Base-by-base conservation (phyloP, 2,329 filamentous ascomycete genomes). In the Colletotrichum sansevieriae region DNA sequence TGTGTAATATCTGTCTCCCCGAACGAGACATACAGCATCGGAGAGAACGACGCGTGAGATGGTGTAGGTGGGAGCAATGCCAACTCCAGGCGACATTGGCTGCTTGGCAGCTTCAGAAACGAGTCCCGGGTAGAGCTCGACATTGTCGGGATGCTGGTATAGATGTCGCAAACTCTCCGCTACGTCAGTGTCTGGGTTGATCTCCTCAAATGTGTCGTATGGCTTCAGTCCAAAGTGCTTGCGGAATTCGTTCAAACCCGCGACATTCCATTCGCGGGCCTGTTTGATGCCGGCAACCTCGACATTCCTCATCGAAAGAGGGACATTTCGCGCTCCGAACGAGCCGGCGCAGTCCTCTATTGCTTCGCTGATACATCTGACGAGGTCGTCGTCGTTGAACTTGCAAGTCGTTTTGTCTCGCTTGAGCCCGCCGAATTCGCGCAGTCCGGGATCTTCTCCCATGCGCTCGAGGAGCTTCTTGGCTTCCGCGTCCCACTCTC, bases 211-310 rank as follows among this genome's bases (percentile, higher is more conserved):
- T 0, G 84, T 91, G 22, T 90, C 88, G 75, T 97, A 91, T 0
- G 88, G 87, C 79, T 92, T 92, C 6, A 97, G 83, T 2, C 90
- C 89, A 73, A 95, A 95, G 80, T 94, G 92, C 76, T 92, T 90
- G 60, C 93, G 87, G 83, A 96, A 97, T 81, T 96, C 93, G 75
- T 97, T 97, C 70, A 97, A 83, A 0, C 91, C 90, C 0, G 91
- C 91, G 9, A 94, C 80, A 70, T 94, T 91, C 93, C 93, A 97
- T 63, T 87, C 85, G 52, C 93, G 86, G 3, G 91, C 88, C 70
- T 94, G 92, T 55, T 93, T 84, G 65, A 97, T 96, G 49, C 92
- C 93, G 7, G 96, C 83, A 41, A 96, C 91, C 77, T 96, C 93
- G 15, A 96, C 87, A 1, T 90, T 88, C 71, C 90, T 88, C 84